phyloP scores from a whole-genome alignment of 306 rosid species.

The Cucurbita argyrosperma region DNA sequence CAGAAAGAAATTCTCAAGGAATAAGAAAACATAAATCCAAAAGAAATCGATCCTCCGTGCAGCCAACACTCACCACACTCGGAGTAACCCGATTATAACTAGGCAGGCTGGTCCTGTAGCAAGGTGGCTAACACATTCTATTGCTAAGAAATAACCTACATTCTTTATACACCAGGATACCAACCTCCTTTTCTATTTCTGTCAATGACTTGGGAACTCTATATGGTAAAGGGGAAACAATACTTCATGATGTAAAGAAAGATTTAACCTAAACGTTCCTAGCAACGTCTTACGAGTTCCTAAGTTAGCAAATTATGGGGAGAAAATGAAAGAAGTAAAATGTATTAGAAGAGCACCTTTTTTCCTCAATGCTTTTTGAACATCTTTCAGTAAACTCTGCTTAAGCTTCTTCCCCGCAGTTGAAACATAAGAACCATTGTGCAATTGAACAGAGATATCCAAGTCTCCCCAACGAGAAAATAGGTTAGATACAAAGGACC shows the following conservation, averaged over 20 bases:
- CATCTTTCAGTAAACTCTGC: slow-evolving; percentile 28
- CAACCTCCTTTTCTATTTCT: not conserved
- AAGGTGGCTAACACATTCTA: not conserved
- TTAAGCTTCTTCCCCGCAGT: slow-evolving; percentile 48
- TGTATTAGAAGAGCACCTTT: slow-evolving; percentile 29
- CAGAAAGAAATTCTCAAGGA: not conserved
- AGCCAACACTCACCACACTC: not conserved
- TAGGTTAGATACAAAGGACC: slow-evolving; percentile 73
- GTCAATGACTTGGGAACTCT: not conserved
- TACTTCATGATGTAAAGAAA: not conserved
- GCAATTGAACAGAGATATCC: slow-evolving; percentile 70
- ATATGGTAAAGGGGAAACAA: not conserved
- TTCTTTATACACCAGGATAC: not conserved
- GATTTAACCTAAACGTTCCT: not conserved
- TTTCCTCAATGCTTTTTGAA: slow-evolving; percentile 36
- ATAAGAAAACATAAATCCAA: not conserved
- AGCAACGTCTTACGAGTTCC: not conserved
- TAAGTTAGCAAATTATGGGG: not conserved
- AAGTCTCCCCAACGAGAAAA: slow-evolving; percentile 77
- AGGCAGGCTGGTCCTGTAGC: not conserved
- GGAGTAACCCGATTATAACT: not conserved
- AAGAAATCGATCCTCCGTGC: not conserved
- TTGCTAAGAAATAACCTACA: not conserved
- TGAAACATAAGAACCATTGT: slow-evolving; percentile 45
- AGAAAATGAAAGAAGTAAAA: not conserved